A percentile compares a stretch with the other conserved stretches of the same genome.
phyloP scores from a whole-genome alignment of 768 basidiomycete genomes.

The Termitomyces bulborhizus region DNA sequence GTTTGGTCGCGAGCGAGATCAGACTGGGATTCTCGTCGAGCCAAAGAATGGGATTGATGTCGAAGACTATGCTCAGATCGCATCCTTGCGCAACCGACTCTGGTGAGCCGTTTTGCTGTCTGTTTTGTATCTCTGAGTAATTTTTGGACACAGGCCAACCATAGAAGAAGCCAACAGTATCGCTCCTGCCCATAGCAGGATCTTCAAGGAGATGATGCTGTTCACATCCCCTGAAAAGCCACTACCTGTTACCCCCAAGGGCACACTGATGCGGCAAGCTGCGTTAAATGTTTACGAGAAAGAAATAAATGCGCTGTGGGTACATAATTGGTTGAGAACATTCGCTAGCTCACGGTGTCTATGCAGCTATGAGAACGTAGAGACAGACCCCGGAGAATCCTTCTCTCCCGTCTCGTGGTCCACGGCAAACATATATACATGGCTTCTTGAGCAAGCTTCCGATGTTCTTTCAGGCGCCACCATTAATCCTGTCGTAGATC shows the following conservation, averaged over 20 bases:
- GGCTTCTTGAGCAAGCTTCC: slow-evolving; percentile 1
- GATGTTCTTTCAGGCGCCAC: not conserved
- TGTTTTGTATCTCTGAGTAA: too few relatives aligned
- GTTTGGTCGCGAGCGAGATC: slow-evolving; percentile 2
- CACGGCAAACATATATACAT: not conserved
- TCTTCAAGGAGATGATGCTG: slow-evolving; percentile 46
- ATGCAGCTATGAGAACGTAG: slow-evolving; percentile 3
- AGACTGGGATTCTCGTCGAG: slow-evolving; percentile 21
- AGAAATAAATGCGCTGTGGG: slow-evolving; percentile 35
- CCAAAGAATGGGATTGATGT: slow-evolving; percentile 10
- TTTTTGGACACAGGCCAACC: not conserved
- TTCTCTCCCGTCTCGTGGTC: not conserved
- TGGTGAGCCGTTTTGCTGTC: too few relatives aligned
- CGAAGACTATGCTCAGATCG: too few relatives aligned
- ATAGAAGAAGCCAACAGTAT: slow-evolving; percentile 36
- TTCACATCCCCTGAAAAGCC: slow-evolving; percentile 33
- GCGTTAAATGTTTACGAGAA: slow-evolving; percentile 29
- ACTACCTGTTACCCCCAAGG: slow-evolving; percentile 36
- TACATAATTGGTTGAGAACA: not conserved
- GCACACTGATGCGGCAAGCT: slow-evolving; percentile 35
- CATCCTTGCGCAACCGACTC: too few relatives aligned
- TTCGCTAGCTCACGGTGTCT: not conserved
- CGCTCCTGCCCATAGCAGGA: slow-evolving; percentile 32
- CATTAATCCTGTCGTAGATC: not conserved
- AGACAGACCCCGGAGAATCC: not conserved